phyloP scores from a whole-genome alignment of 2,329 filamentous ascomycete genomes.

The Diatrype stigma region DNA sequence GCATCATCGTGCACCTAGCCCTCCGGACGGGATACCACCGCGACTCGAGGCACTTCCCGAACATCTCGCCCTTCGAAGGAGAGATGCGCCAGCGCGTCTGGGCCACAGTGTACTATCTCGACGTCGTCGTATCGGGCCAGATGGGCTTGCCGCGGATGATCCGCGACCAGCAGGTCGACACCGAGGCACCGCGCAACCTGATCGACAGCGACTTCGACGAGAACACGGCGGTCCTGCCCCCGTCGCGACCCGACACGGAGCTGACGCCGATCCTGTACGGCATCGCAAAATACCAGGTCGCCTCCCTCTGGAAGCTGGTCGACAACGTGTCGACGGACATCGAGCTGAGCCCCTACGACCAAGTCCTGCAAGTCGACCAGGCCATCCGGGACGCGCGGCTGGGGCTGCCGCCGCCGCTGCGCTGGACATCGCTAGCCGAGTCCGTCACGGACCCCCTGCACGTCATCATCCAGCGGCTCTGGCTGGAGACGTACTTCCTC shows the following conservation, averaged over 20 bases:
- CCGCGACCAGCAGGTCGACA: slow-evolving; percentile 36
- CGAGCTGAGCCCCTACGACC: slow-evolving; percentile 14
- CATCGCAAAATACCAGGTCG: slow-evolving; percentile 22
- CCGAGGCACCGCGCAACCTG: slow-evolving; percentile 38
- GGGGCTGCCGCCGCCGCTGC: slow-evolving; percentile 11
- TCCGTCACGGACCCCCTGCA: slow-evolving; percentile 45
- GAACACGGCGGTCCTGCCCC: slow-evolving; percentile 30
- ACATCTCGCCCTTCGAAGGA: slow-evolving; percentile 34
- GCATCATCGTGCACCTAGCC: slow-evolving; percentile 30
- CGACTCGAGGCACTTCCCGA: slow-evolving; percentile 37
- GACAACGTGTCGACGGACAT: slow-evolving; percentile 16
- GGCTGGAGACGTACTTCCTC: slow-evolving; percentile 46
- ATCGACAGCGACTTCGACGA: slow-evolving; percentile 39
- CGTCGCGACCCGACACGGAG: slow-evolving; percentile 25
- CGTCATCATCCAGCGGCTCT: slow-evolving; percentile 47
- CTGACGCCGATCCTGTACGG: slow-evolving; percentile 21
- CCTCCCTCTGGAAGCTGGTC: slow-evolving; percentile 21
- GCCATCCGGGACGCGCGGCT: slow-evolving; percentile 9
- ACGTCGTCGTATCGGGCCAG: slow-evolving; percentile 39
- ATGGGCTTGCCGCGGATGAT: slow-evolving; percentile 43
- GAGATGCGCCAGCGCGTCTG: slow-evolving; percentile 44
- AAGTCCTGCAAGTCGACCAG: slow-evolving; percentile 18
- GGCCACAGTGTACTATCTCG: slow-evolving; percentile 36
- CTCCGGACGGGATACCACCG: slow-evolving; percentile 41
- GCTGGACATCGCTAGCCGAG: slow-evolving; percentile 14